Base-by-base conservation (phyloP, 1,284 basidiomycete species). In the Sphaerobolus stellatus region DNA sequence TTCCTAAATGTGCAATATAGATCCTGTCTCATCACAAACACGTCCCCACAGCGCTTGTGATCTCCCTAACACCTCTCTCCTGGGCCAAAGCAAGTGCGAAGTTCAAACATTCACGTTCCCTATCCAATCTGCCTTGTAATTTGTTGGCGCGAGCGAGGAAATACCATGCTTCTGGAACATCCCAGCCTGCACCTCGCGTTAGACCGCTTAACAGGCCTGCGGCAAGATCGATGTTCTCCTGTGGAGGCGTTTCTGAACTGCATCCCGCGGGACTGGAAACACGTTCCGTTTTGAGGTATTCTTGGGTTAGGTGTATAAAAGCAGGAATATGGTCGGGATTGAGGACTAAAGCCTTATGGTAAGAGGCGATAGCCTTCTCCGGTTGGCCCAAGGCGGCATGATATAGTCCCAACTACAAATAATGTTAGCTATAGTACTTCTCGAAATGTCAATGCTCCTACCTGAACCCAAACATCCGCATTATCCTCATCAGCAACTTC, bases 391-490 rank as follows among this genome's bases (percentile, higher is more conserved):
- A 66, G 1, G 84, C 80, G 36, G 78, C 66, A 62, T 91, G 79
- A 67, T 93, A 92, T 25, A 94, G 66, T 0, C 90, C 92, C 38
- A 94, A 78, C 87, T 94, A 60, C 1, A 48, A 13, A 29, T 43
- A 43, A 27, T 48, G 43, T 27, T 43, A 18, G 40, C 14, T 6
- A 48, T n/a, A 43, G 7, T 8, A 43, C 8, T 43, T 24, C 6
- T 43, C n/a, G 7, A 18, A 43, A 8, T 9, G 25, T 43, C 40
- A 9, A 8, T 43, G 8, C 40, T 8, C 79, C 50, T 60, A 92
- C 90, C 80, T 96, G 95, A 7, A 96, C 89, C 94, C 95, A 98
- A 13, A 98, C 92, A 30, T 84, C 86, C 1, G 94, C 84, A 67
- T 94, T 92, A 33, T 83, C 81, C 58, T 92, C 88, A 67, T 96